Evolutionary conservation across 768 basidiomycete genomes (phyloP).

Genomic region (Pisolithus tinctorius): DNA sequence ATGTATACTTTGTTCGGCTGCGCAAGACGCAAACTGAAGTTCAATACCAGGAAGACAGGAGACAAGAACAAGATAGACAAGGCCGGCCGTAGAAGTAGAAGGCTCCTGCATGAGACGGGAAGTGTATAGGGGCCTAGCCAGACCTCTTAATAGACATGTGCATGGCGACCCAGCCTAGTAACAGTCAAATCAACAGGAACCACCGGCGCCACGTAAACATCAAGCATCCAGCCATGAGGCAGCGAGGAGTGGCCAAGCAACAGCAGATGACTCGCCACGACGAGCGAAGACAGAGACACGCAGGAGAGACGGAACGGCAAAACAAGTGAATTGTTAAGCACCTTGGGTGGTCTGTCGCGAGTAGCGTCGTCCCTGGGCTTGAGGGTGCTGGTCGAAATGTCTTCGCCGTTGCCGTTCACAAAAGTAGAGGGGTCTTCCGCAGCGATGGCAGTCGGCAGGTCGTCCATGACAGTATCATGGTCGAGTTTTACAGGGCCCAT

Average conservation of each 20-base stretch:
- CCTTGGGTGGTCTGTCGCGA: conserved; percentile 80
- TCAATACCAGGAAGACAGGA: conserved; percentile 54
- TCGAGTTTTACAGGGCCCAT: conserved; percentile 40
- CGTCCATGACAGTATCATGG: conserved; percentile 34
- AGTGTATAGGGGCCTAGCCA: conserved; percentile 30
- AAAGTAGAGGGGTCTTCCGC: conserved; percentile 13
- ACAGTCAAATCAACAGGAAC: conserved; percentile 16
- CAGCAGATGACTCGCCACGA: conserved; percentile 7
- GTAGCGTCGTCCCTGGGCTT: conserved; percentile 36
- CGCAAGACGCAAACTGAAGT: conserved; percentile 45
- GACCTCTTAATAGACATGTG: too few relatives aligned
- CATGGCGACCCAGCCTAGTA: conserved; percentile 25
- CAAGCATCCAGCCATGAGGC: conserved; percentile 4
- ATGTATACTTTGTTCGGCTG: conserved; percentile 94
- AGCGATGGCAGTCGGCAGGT: conserved; percentile 6
- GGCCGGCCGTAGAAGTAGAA: conserved; percentile 25
- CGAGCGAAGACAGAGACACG: conserved; percentile 11
- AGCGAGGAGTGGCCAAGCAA: conserved; percentile 11
- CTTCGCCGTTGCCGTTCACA: conserved; percentile 27
- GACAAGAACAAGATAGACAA: conserved; percentile 38
- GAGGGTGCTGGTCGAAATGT: conserved; percentile 34
- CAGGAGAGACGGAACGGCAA: conserved; percentile 18
- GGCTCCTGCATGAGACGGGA: conserved; percentile 31
- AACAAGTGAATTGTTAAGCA: conserved; percentile 62
- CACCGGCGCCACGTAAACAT: conserved; percentile 15